A percentile compares a stretch with the other conserved stretches of the same genome.
These are phyloP conservation scores for Alopecurus myosuroides DNA, from an alignment of 176 grass and related monocot species.

Conservation along the genomic window DNA sequence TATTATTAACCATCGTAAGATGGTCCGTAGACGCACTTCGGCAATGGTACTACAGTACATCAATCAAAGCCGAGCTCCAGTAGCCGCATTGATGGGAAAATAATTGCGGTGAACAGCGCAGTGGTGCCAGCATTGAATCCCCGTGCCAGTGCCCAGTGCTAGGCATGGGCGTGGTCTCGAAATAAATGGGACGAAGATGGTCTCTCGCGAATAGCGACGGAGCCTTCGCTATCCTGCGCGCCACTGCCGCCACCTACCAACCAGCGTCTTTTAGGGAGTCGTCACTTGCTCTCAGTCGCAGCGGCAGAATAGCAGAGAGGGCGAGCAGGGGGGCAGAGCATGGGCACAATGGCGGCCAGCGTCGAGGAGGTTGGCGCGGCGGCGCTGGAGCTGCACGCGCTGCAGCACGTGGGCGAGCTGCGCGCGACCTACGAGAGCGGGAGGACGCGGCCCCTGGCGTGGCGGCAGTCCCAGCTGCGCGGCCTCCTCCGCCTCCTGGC, in stretches of 20 bases:
- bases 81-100: neutral
- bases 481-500: slow-evolving; percentile 50
- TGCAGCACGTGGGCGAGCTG: slow-evolving; percentile 32
- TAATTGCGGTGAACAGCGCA: neutral
- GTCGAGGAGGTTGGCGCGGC: neutral
- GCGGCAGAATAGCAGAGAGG: neutral
- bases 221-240: neutral
- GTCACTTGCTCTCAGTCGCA: neutral
- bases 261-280: neutral
- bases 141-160: neutral
- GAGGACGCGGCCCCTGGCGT: slow-evolving; percentile 55
- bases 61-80: neutral
- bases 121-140: neutral
- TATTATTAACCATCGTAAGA: too few species aligned
- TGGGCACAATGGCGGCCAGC: neutral
- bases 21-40: neutral
- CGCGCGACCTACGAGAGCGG: slow-evolving; percentile 48
- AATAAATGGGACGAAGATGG: slow-evolving; percentile 15
- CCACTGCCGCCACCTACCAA: neutral
- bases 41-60: too few species aligned
- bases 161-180: neutral
- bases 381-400: slow-evolving; percentile 1
- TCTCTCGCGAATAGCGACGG: neutral
- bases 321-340: neutral
- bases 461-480: slow-evolving; percentile 68